phyloP scores from a whole-genome alignment of 2,329 filamentous ascomycete species.

The Fusarium armeniacum region DNA sequence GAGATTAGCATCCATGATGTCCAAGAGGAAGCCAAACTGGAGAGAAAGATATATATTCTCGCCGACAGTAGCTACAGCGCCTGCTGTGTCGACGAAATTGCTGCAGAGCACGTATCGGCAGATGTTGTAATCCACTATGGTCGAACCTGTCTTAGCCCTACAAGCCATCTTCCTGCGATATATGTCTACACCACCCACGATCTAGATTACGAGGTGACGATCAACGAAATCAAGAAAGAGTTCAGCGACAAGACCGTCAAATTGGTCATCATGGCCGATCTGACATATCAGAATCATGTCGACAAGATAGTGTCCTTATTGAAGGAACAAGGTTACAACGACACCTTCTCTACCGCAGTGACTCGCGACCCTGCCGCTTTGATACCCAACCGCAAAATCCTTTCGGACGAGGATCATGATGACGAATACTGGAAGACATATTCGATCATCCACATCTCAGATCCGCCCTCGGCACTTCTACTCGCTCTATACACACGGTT shows the following conservation, averaged over 20 bases:
- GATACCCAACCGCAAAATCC: conserved; percentile 85
- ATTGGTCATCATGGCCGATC: conserved; percentile 87
- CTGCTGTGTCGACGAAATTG: conserved; percentile 97
- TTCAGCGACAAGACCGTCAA: conserved; percentile 75
- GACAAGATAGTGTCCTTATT: conserved; percentile 68
- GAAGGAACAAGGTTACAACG: conserved; percentile 73
- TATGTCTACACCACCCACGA: conserved; percentile 87
- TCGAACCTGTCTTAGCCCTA: conserved; percentile 90
- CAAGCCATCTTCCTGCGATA: conserved; percentile 86
- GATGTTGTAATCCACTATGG: conserved; percentile 96
- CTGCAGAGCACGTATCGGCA: conserved; percentile 91
- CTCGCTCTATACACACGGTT: conserved; percentile 89
- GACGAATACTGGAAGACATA: conserved; percentile 71
- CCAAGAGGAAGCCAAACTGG: conserved; percentile 13
- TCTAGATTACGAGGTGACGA: conserved; percentile 72
- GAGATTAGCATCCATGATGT: conserved; percentile 46
- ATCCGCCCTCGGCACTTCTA: conserved; percentile 84
- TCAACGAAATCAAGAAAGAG: conserved; percentile 73
- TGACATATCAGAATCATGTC: conserved; percentile 86
- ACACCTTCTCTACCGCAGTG: conserved; percentile 78
- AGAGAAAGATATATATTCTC: conserved; percentile 78
- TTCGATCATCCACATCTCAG: conserved; percentile 86
- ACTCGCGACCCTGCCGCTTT: conserved; percentile 82
- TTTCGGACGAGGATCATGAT: conserved; percentile 58
- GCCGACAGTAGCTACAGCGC: conserved; percentile 97